phyloP scores from a whole-genome alignment of 1,284 basidiomycete genomes.

The Cryptococcus sp. region DNA sequence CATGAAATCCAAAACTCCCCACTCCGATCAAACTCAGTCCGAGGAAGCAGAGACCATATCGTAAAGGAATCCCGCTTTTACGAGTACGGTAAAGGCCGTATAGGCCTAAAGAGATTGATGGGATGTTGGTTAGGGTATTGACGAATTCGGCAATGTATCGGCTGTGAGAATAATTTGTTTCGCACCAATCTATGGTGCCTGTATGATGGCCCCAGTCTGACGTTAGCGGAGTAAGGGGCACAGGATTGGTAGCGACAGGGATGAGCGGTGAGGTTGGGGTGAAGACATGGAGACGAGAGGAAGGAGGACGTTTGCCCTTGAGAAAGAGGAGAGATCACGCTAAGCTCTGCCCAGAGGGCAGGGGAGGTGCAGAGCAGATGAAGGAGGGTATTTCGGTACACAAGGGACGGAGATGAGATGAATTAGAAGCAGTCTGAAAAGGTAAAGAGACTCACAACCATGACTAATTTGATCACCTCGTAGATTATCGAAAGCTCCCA shows the following conservation, averaged over 20 bases:
- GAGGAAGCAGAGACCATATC: conserved; percentile 37
- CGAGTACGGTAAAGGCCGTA: conserved; percentile 38
- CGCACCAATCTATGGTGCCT: conserved; percentile 42
- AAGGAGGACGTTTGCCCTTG: background rate
- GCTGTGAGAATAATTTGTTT: conserved; percentile 43
- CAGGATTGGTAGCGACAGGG: too few species aligned
- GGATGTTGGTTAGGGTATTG: conserved; percentile 50
- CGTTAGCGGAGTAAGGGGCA: too few species aligned
- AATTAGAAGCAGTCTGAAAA: background rate
- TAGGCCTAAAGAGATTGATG: conserved; percentile 47
- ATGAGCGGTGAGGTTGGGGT: too few species aligned
- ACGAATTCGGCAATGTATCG: conserved; percentile 48
- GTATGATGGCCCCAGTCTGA: conserved; percentile 41
- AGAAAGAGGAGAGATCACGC: too few species aligned
- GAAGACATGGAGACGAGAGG: background rate
- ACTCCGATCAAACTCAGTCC: conserved; percentile 43
- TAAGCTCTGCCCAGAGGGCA: background rate
- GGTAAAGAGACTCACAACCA: conserved; percentile 31
- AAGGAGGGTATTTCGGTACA: background rate
- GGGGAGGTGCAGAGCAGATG: background rate
- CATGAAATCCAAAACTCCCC: conserved; percentile 46
- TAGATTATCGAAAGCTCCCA: conserved; percentile 44
- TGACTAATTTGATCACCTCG: conserved; percentile 27
- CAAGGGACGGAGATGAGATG: background rate
- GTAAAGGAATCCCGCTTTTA: conserved; percentile 22